A percentile compares a stretch with the other conserved stretches of the same genome.
Conservation (phyloP, 805 yeast genomes). For the Cyberlindnera xishuangbannaensis region DNA sequence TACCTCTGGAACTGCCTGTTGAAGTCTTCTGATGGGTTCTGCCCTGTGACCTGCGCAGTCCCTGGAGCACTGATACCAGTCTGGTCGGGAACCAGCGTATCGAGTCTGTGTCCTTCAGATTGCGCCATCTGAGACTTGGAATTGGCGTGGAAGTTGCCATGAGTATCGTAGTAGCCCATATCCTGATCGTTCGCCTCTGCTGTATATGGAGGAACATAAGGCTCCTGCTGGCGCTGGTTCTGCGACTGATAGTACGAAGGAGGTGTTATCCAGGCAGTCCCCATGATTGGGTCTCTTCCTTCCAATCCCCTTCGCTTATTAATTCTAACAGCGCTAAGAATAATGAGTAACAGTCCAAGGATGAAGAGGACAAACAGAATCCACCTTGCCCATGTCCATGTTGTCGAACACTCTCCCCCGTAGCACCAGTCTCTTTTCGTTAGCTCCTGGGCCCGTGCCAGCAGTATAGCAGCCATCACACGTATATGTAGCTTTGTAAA, state of each 20-base stretch:
- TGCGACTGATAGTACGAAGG: conserved; percentile 48
- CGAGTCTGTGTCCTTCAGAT: conserved; percentile 10
- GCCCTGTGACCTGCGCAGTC: conserved; percentile 14
- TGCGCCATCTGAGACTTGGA: conserved; percentile 25
- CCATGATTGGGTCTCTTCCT: conserved; percentile 56
- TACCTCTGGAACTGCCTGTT: conserved; percentile 23
- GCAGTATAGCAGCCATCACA: neutral
- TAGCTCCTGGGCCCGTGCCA: neutral
- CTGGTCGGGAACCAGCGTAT: conserved; percentile 21
- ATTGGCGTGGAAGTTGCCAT: conserved; percentile 29
- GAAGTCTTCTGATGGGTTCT: conserved; percentile 16
- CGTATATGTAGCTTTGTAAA: neutral
- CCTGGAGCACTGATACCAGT: conserved; percentile 16
- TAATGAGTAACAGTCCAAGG: conserved; percentile 39
- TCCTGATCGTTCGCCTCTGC: conserved; percentile 64
- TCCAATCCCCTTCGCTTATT: conserved; percentile 43
- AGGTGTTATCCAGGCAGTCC: conserved; percentile 86
- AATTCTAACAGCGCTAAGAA: conserved; percentile 45
- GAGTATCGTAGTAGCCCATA: conserved; percentile 49
- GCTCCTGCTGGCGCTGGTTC: conserved; percentile 36
- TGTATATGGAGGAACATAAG: conserved; percentile 66
- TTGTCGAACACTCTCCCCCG: conserved; percentile 17
- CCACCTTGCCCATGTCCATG: conserved; percentile 30
- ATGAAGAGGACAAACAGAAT: conserved; percentile 50
- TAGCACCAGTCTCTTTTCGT: conserved; percentile 13